A percentile compares a stretch with the other conserved stretches of the same genome.
phyloP scores from a whole-genome alignment of 345 rosid species.

The Murraya koenigii region DNA sequence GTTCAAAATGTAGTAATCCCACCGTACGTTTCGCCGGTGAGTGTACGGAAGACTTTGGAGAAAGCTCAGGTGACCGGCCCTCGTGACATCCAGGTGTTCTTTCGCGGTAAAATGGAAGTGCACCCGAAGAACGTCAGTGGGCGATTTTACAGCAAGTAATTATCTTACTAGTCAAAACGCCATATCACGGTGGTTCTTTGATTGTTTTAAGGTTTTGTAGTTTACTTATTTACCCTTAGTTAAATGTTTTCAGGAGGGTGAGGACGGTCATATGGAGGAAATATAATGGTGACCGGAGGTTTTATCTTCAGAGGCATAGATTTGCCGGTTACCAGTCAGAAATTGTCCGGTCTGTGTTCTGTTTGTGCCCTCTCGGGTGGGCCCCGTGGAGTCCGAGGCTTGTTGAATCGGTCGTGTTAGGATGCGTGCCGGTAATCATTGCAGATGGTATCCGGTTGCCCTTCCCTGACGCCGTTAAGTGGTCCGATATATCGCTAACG shows the following conservation, averaged over 20 bases:
- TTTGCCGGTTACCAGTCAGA: constrained; percentile 84
- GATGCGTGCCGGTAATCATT: constrained; percentile 87
- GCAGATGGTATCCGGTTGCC: constrained; percentile 88
- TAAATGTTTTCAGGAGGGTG: constrained; percentile 50
- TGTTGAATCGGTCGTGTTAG: constrained; percentile 81
- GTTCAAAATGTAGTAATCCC: constrained; percentile 87
- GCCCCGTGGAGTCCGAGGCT: constrained; percentile 99
- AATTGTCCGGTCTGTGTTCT: constrained; percentile 73
- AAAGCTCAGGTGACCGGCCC: constrained; percentile 39
- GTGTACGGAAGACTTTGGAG: constrained; percentile 40
- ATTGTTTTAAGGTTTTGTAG: neutral
- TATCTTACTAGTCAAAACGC: neutral
- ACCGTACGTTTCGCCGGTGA: constrained; percentile 79
- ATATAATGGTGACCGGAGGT: constrained; percentile 63
- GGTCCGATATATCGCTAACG: constrained; percentile 76
- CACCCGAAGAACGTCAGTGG: constrained; percentile 94
- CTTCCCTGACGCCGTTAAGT: constrained; percentile 55
- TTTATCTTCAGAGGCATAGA: constrained; percentile 68
- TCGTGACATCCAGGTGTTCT: constrained; percentile 83
- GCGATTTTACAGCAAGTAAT: constrained; percentile 87
- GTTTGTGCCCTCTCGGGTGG: constrained; percentile 95
- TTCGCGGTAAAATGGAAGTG: constrained; percentile 96
- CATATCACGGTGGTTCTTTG: neutral
- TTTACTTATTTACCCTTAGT: constrained; percentile 4
- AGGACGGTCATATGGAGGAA: constrained; percentile 81